Percentiles rank a stretch among this genome's conserved stretches.
Conservation (phyloP, 495 filamentous ascomycete genomes). For the Annulohypoxylon stygium region DNA sequence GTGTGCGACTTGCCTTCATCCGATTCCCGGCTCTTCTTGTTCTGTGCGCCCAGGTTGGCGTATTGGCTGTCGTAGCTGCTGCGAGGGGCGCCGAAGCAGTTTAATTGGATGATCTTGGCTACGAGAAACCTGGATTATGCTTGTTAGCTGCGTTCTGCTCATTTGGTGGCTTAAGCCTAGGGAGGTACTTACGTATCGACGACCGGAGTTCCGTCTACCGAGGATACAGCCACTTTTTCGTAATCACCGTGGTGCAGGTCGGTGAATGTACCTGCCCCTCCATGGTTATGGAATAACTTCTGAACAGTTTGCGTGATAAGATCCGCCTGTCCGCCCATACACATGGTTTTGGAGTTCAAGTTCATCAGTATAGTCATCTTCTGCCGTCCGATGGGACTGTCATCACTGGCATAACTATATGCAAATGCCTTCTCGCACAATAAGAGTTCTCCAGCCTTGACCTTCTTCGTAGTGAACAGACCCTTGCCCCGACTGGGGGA, state of each 20-base stretch:
- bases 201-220: conserved; percentile 59
- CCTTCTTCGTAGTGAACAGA: conserved; percentile 62
- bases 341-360: conserved; percentile 44
- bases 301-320: conserved; percentile 58
- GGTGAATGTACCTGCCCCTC: conserved; percentile 51
- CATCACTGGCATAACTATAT: conserved; percentile 42
- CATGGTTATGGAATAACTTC: conserved; percentile 63
- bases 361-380: conserved; percentile 54
- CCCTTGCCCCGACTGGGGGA: conserved; percentile 56
- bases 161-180: background rate
- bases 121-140: conserved; percentile 54
- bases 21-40: background rate
- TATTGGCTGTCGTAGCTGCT: conserved; percentile 30
- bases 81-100: conserved; percentile 59
- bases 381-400: background rate
- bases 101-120: conserved; percentile 56
- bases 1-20: conserved; percentile 16
- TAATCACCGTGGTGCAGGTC: conserved; percentile 60
- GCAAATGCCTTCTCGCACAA: conserved; percentile 70
- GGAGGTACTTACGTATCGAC: conserved; percentile 62
- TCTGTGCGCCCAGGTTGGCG: background rate
- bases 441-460: conserved; percentile 66
- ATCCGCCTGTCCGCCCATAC: conserved; percentile 53
- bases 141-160: conserved; percentile 13
- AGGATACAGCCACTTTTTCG: conserved; percentile 44